Base-by-base conservation (phyloP, 2,329 filamentous ascomycete genomes). In the Aureobasidium lini region DNA sequence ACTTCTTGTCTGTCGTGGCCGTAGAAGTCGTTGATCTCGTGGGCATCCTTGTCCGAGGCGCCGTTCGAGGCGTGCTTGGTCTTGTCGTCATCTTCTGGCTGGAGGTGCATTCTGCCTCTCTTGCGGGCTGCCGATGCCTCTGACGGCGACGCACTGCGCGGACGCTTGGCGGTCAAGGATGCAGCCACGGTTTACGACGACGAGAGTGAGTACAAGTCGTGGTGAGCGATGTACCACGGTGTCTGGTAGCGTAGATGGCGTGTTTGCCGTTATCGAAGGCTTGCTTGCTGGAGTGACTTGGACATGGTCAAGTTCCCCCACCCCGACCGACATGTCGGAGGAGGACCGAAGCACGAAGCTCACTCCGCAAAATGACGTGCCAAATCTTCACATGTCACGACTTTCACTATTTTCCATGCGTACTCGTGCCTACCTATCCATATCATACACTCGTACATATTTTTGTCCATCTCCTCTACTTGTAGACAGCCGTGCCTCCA, bases 1-100 rank as follows among this genome's bases (percentile, higher is more conserved):
- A 97, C 87, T 76, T 99, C 93, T 77, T 96, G 91, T 70, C 90
- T 84, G 70, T 94, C 84, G 70, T 97, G 93, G 16, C 91, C 92
- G 69, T 85, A 87, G 72, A 95, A 97, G 5, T 47, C 31, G 42
- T 39, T 29, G 29, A 18, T 15, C 16, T 18, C 4, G 18, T 9
- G n/a, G 39, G 77, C 48, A 15, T 36, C 40, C 15, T 36, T 40
- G n/a, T 44, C 29, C 40, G 52, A 56, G 29, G 52, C 29, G 6
- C 23, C 23, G 15, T 44, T 29, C 18, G 52, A 44, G n/a, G 52
- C 10, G 23, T 54, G 52, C n/a, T 56, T 56, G 28, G 29, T 13
- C n/a, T 6, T 16, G 31, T 31, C 23, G 42, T 48, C 36, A 43
- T 34, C 11, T 18, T 47, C 23, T 39, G 42, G n/a, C 34, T 31